Evolutionary conservation across 768 basidiomycete genomes (phyloP), one percentile per base, ranked within the genome.

Genomic region (Lactarius psammicola): DNA sequence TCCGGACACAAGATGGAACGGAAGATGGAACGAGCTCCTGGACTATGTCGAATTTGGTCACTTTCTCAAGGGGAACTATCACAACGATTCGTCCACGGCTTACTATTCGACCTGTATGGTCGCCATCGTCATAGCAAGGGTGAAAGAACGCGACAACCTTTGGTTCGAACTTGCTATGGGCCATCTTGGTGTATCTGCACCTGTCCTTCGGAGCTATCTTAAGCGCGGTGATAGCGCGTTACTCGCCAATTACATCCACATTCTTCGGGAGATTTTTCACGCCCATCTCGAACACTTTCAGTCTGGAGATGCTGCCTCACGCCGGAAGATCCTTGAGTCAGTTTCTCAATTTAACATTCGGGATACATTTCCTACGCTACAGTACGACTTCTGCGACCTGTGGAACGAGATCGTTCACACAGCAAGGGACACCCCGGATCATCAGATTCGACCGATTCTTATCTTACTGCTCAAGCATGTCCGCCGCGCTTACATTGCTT

Each of bases 311-410:
- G 13, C 54, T 26, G 54, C 7, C 54, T 13, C 13, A 2, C 23
- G 30, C 9, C 13, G 23, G 26, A 54, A 15, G 53, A 13, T 28
- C 17, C 26, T 59, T 23, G 28, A 15, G 1, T 44, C 58, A 15
- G 44, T 59, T 36, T 33, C 58, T 3, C 2, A 17, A 42, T 60
- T 65, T 30, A 18, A 42, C 23, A 55, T 65, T 26, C n/a, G 23
- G 0, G 3, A 20, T 11, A 55, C 64, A 0, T 11, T 33, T 20
- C 53, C 64, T 33, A 31, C 8, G 31, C 31, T 65, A 17, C 64
- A 60, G 53, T 58, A 60, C 26, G 58, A 55, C 9, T 65, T 65
- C 6, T 65, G 64, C 15, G 4, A 6, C 6, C 13, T 60, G 8
- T 65, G 58, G 64, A 65, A 65, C 20, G 53, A 46, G 23, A 26